A percentile compares a stretch with the other conserved stretches of the same genome.
Conservation (phyloP, 2,329 filamentous ascomycete genomes). For the Trichoderma koningii region DNA sequence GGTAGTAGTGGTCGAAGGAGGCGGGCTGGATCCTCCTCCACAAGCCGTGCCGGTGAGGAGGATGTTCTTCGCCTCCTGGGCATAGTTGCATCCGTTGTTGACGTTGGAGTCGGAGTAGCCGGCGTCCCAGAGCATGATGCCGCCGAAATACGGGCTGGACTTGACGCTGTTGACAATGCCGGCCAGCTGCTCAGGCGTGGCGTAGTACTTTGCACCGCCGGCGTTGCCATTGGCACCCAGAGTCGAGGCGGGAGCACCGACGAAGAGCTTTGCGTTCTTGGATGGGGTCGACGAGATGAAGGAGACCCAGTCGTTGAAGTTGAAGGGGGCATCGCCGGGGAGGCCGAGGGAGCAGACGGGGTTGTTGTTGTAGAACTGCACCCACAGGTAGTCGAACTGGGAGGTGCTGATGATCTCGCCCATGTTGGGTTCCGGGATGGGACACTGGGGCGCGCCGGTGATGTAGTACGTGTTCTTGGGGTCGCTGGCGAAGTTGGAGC, state of each 20-base stretch:
- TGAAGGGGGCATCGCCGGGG: conserved; percentile 37
- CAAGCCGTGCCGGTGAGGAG: conserved; percentile 18
- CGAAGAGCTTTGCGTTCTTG: conserved; percentile 39
- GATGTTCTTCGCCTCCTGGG: conserved; percentile 21
- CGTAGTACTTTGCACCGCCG: conserved; percentile 35
- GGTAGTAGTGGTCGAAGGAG: conserved; percentile 27
- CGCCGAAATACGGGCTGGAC: conserved; percentile 7
- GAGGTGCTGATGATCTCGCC: conserved; percentile 5
- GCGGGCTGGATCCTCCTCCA: conserved; percentile 27
- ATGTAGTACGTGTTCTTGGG: conserved; percentile 44
- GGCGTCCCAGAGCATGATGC: conserved; percentile 21
- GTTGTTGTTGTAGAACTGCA: conserved; percentile 53
- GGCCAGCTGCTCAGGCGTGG: conserved; percentile 32
- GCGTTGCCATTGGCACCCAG: conserved; percentile 30
- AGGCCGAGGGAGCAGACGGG: conserved; percentile 17
- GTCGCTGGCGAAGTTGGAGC: conserved; percentile 37
- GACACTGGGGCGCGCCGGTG: conserved; percentile 47
- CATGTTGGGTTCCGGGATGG: conserved; percentile 30
- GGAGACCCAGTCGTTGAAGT: conserved; percentile 39
- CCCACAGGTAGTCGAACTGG: conserved; percentile 38
- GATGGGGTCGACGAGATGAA: conserved; percentile 35
- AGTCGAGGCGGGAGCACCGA: conserved; percentile 39
- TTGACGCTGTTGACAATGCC: background rate
- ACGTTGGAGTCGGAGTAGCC: conserved; percentile 3
- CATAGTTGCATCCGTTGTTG: conserved; percentile 8